Base-by-base conservation (phyloP, 129 eudicot species). In the Escallonia herrerae region DNA sequence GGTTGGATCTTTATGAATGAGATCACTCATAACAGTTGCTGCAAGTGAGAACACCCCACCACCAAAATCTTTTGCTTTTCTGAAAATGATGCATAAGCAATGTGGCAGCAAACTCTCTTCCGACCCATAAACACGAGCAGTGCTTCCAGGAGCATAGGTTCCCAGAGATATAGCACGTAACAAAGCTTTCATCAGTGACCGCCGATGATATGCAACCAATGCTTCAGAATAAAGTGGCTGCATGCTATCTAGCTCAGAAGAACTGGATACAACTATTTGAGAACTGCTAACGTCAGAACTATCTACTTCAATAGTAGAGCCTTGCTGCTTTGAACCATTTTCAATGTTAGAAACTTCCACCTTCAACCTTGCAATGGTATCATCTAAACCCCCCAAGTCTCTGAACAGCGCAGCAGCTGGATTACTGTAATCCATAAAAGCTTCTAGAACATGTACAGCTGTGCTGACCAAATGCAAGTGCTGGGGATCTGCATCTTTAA, bases 31-130 rank as follows among this genome's bases (percentile, higher is more conserved):
- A 12, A 89, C 95, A 57, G 91, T 82, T 12, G 96, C 93, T 48
- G 95, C 99, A 72, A 93, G 95, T 46, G 96, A 84, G 72, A 93
- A 93, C 66, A 93, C 95, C 33, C 99, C 99, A 66, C 99, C 99
- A 66, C 99, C 99, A 80, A 93, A 93, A 76, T 93, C 99, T 63
- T 93, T 89, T 2, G 96, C 95, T 56, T 80, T 83, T 72, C 71
- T 82, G 53, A 89, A 93, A 37, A 93, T 89, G 60, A 74, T 74
- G 72, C 93, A 85, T 66, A 93, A 78, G 74, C 96, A 89, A 47
- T 89, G 86, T 5, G 96, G 99, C 71, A 93, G 79, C 84, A 93
- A 57, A 65, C 93, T 89, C 77, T 89, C 99, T 72, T 93, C 96
- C 5, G 96, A 81, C 54, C 99, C 95, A 83, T 84, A 89, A 49